These are phyloP conservation scores for Rhododendron williamsianum DNA, from an alignment of 148 eudicot species.

Conservation along the genomic window DNA sequence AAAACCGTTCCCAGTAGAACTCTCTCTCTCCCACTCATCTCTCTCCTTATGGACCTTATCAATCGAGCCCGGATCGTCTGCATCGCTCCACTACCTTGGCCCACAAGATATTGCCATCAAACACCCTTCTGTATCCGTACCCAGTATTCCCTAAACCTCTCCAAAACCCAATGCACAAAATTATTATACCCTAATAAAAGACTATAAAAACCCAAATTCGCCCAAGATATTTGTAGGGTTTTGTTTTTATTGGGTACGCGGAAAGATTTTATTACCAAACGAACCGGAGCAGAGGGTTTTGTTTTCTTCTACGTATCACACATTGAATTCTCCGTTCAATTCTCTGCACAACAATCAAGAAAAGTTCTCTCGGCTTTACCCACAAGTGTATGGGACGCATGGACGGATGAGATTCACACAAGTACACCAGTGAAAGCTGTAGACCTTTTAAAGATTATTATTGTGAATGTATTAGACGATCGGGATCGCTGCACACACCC, in stretches of 20 bases:
- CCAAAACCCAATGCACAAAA: background rate
- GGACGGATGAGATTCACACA: background rate
- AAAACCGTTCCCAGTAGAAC: background rate
- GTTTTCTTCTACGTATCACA: background rate
- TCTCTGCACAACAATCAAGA: background rate
- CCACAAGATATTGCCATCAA: background rate
- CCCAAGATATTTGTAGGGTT: background rate
- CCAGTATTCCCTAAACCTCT: background rate
- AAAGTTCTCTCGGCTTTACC: background rate
- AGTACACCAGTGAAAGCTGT: background rate
- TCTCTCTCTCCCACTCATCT: background rate
- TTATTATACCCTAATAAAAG: background rate
- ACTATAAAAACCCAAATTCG: background rate
- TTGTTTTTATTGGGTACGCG: background rate
- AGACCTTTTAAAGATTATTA: background rate
- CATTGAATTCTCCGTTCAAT: background rate
- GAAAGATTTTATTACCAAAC: too few species aligned
- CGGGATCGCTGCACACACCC: background rate
- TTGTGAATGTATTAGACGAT: conserved; percentile 13
- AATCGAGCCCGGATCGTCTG: background rate
- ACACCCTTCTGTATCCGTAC: background rate
- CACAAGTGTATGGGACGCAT: background rate
- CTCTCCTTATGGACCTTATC: too few species aligned
- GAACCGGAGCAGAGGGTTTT: background rate
- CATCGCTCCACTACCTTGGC: background rate